Base-by-base conservation (phyloP, 495 filamentous ascomycete genomes). In the Bathelium albidoporum region DNA sequence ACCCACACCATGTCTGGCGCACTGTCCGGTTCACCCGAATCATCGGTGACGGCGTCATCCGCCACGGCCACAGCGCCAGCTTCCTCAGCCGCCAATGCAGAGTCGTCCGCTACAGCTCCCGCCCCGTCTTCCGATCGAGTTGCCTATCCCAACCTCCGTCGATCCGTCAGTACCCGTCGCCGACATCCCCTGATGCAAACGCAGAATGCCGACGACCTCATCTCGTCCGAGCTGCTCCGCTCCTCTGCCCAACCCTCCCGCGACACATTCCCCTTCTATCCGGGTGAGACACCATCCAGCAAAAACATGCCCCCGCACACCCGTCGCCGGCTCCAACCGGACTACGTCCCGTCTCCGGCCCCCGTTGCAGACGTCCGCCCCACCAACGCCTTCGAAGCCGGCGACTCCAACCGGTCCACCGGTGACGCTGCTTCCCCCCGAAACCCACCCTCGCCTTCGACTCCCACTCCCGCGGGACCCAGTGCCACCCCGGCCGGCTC, bases 11-110 rank as follows among this genome's bases (percentile, higher is more conserved):
- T 55, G 49, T 55, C 49, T 29, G 49, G 20, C 16, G n/a, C 20
- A 4, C 24, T 55, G 4, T 20, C 49, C 7, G 49, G 20, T 2
- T 29, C 49, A 7, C 24, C 61, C 18, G 62, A 58, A 10, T 64
- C 65, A 11, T 78, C 78, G 14, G 70, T 70, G 22, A 86, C 81
- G 2, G 80, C 77, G 0, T 84, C 83, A 20, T 85, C 86, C 1
- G 83, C 79, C 4, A 89, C 88, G 11, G 83, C 83, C n/a, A 84
- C 80, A 16, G 77, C 26, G 11, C 7, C 31, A 53, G 58, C 31
- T 16, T 49, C 31, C 1, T 32, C 41, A 43, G 20, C 62, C 1
- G 2, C 26, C n/a, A n/a, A n/a, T n/a, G n/a, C n/a, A n/a, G n/a
- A n/a, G 14, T 4, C 36, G 5, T 5, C 43, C 2, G 5, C 43